Base-by-base conservation (phyloP, 2,329 filamentous ascomycete genomes). In the Talaromyces albobiverticillius region DNA sequence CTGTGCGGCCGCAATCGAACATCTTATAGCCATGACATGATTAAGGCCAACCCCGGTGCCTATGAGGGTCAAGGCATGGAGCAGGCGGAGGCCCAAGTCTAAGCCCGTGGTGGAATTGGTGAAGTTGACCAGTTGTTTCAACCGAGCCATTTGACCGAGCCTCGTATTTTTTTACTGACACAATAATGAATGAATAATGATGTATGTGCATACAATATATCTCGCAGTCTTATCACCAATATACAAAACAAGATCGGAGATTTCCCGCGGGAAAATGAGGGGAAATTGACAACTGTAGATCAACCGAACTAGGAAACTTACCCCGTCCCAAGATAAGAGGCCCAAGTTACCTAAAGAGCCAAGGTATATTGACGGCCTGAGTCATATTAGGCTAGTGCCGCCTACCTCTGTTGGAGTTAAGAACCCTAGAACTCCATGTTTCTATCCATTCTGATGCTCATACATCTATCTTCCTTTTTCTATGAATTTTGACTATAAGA, bases 101-200 rank as follows among this genome's bases (percentile, higher is more conserved):
- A 62, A 55, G 22, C 60, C 60, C 2, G 55, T 53, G 9, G 54
- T 57, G 18, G 56, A 59, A 49, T 54, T 61, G 51, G 60, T 62
- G 51, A 62, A 61, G 26, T 59, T 61, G 57, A 54, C 50, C 23
- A 60, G 48, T 58, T 61, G 51, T 43, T 58, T 60, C 40, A 52
- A 14, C 38, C 45, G 38, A 31, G 47, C 23, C 47, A 50, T 50
- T 31, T 34, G 23, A 20, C 7, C 18, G 31, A 26, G 22, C 22
- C 18, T 38, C 29, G 46, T 36, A 23, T 16, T 46, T 7, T 3
- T n/a, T 29, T 18, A 32, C 13, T 10, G 11, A 31, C n/a, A n/a
- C n/a, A 13, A 46, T 31, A 20, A 32, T 11, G n/a, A 47, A n/a
- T 18, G 13, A 10, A 31, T 8, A 46, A 31, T 18, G n/a, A 31